A percentile compares a stretch with the other conserved stretches of the same genome.
phyloP scores from a whole-genome alignment of 176 grass and related monocot species.

The Triticum monococcum region DNA sequence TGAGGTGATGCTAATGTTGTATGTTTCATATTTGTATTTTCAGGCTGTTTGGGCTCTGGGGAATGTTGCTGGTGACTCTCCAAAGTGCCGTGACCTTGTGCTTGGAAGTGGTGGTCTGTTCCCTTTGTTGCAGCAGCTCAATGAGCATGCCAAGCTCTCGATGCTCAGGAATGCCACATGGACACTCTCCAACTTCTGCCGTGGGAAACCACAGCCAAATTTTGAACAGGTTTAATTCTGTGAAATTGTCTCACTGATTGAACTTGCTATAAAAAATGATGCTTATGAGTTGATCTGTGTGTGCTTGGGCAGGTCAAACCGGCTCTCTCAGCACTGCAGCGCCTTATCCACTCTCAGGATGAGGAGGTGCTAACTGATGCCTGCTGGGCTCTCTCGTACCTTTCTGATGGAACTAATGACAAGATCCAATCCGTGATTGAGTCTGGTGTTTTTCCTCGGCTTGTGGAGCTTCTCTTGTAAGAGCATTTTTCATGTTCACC shows the following conservation, averaged over 20 bases:
- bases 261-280: neutral
- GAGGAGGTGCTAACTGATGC: slow-evolving; percentile 98
- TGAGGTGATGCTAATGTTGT: neutral
- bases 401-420: slow-evolving; percentile 95
- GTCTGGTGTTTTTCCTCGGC: slow-evolving; percentile 77
- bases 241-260: neutral
- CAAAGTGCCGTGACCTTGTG: slow-evolving; percentile 83
- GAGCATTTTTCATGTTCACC: neutral
- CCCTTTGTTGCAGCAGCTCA: slow-evolving; percentile 79
- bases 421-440: slow-evolving; percentile 96
- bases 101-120: slow-evolving; percentile 60
- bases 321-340: slow-evolving; percentile 77
- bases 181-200: slow-evolving; percentile 95
- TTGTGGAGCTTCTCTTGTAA: slow-evolving; percentile 92
- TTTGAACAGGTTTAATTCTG: slow-evolving; percentile 82
- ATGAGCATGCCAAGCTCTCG: slow-evolving; percentile 86
- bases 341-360: slow-evolving; percentile 81
- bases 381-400: slow-evolving; percentile 90
- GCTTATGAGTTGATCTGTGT: slow-evolving; percentile 19
- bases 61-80: slow-evolving; percentile 96
- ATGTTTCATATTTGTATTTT: slow-evolving; percentile 10
- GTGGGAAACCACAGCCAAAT: slow-evolving; percentile 81
- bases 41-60: slow-evolving; percentile 96
- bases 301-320: slow-evolving; percentile 61
- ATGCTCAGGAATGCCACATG: slow-evolving; percentile 97